These are phyloP conservation scores for Podila epicladia DNA, from an alignment of 192 early-diverging fungal genomes.

Conservation along the genomic window DNA sequence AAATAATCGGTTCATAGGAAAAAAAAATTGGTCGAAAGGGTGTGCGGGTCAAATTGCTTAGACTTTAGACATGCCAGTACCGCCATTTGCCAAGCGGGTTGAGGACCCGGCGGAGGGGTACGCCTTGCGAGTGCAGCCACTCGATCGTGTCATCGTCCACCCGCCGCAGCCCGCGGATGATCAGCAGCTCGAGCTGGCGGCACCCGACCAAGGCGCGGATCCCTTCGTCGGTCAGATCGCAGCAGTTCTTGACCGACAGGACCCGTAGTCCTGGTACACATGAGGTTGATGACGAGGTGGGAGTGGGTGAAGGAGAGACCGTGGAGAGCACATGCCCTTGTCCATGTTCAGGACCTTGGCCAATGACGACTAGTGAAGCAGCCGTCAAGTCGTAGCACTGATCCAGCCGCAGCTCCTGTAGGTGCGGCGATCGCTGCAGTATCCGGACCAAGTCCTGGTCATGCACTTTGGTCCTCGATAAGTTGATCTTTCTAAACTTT, in stretches of 20 bases:
- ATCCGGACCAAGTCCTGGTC: conserved; percentile 27
- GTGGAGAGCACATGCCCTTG: background rate
- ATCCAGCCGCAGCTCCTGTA: conserved; percentile 32
- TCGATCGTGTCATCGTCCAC: conserved; percentile 25
- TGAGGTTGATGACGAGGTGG: background rate
- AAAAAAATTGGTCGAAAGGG: background rate
- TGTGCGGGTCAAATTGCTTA: no score
- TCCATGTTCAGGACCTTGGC: background rate
- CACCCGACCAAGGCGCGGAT: conserved; percentile 29
- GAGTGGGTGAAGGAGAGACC: background rate
- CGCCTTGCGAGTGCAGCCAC: conserved; percentile 43
- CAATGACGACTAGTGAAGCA: conserved; percentile 18
- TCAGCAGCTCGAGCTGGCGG: conserved; percentile 21
- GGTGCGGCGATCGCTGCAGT: conserved; percentile 11
- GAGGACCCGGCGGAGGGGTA: conserved; percentile 24
- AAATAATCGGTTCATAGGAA: background rate
- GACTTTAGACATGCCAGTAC: conserved; percentile 21
- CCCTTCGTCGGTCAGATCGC: conserved; percentile 24
- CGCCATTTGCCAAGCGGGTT: conserved; percentile 42
- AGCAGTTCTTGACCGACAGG: conserved; percentile 30
- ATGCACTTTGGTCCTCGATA: conserved; percentile 12
- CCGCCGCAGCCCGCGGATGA: conserved; percentile 25
- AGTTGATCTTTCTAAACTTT: background rate
- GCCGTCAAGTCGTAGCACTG: conserved; percentile 40
- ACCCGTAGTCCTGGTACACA: conserved; percentile 13